Conservation (phyloP, 148 eudicot genomes). For the Heliosperma pusillum region DNA sequence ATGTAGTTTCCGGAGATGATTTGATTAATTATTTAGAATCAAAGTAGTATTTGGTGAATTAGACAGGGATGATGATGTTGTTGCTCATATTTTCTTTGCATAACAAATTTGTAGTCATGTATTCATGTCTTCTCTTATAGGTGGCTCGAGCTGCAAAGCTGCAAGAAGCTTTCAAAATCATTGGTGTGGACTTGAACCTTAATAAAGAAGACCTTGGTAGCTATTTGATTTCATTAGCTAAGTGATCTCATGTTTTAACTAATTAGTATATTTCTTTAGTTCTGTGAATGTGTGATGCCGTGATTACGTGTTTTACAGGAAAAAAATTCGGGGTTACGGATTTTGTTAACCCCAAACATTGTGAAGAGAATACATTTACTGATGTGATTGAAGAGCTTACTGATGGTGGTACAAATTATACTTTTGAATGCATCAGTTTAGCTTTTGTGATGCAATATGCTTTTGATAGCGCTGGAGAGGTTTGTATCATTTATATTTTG, state of each 20-base stretch:
- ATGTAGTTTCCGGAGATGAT: too few relatives aligned
- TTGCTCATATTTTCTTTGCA: too few relatives aligned
- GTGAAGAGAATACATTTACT: slow-evolving; percentile 36
- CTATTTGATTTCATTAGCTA: too few relatives aligned
- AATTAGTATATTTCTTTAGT: too few relatives aligned
- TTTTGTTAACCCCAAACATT: slow-evolving; percentile 39
- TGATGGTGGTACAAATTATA: slow-evolving; percentile 53
- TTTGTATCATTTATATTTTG: slow-evolving; percentile 9
- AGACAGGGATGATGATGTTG: too few relatives aligned
- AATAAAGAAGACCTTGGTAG: slow-evolving; percentile 51
- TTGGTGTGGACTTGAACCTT: slow-evolving; percentile 72
- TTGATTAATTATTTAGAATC: too few relatives aligned
- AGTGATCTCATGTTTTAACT: too few relatives aligned
- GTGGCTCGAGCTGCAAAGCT: too few relatives aligned
- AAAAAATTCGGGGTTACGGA: slow-evolving; percentile 54
- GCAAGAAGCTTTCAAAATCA: slow-evolving; percentile 55
- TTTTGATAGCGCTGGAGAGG: slow-evolving; percentile 41
- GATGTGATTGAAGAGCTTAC: slow-evolving; percentile 51
- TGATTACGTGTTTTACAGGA: slow-evolving; percentile 32
- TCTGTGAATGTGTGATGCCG: too few relatives aligned
- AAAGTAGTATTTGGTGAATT: too few relatives aligned
- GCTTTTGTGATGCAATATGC: slow-evolving; percentile 47
- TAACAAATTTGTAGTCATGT: too few relatives aligned
- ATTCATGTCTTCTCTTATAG: slow-evolving; percentile 22
- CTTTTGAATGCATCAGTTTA: slow-evolving; percentile 52